These are phyloP conservation scores for Rubroshorea leprosula DNA, from an alignment of 345 rosid species.

Conservation along the genomic window DNA sequence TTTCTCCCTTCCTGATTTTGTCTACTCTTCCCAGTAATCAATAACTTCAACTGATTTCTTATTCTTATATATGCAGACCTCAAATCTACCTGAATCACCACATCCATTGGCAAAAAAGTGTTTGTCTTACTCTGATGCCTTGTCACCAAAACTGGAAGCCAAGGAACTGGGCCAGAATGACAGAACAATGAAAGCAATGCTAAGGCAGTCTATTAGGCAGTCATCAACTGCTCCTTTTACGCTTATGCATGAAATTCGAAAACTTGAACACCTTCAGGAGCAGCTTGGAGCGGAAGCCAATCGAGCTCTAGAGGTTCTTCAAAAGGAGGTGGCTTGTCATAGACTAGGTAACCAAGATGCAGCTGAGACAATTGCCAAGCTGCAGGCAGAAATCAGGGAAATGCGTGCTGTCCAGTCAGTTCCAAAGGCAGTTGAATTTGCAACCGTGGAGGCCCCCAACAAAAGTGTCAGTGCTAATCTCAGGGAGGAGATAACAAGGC, in stretches of 20 bases:
- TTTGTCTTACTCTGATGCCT: conserved; percentile 69
- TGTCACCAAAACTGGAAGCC: conserved; percentile 46
- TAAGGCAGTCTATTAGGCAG: conserved; percentile 88
- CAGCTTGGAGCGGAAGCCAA: conserved; percentile 97
- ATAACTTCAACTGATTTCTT: conserved; percentile 10
- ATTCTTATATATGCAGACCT: conserved; percentile 33
- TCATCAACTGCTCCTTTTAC: conserved; percentile 95
- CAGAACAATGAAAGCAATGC: conserved; percentile 49
- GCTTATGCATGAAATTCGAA: conserved; percentile 96
- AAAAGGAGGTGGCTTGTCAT: conserved; percentile 96
- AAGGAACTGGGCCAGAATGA: conserved; percentile 46
- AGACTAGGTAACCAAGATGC: conserved; percentile 99
- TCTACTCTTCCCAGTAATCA: neutral
- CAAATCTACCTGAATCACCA: conserved; percentile 48
- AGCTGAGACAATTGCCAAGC: conserved; percentile 94
- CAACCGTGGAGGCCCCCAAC: conserved; percentile 51
- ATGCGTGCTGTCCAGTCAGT: conserved; percentile 63
- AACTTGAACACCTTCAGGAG: conserved; percentile 97
- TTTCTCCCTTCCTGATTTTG: neutral
- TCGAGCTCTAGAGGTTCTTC: conserved; percentile 89
- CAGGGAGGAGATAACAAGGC: conserved; percentile 97
- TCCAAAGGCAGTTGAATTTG: conserved; percentile 55
- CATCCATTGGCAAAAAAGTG: conserved; percentile 76
- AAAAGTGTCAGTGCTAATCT: conserved; percentile 91
- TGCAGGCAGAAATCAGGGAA: conserved; percentile 93